phyloP scores from a whole-genome alignment of 2,329 filamentous ascomycete genomes.

The Colletotrichum incanum region DNA sequence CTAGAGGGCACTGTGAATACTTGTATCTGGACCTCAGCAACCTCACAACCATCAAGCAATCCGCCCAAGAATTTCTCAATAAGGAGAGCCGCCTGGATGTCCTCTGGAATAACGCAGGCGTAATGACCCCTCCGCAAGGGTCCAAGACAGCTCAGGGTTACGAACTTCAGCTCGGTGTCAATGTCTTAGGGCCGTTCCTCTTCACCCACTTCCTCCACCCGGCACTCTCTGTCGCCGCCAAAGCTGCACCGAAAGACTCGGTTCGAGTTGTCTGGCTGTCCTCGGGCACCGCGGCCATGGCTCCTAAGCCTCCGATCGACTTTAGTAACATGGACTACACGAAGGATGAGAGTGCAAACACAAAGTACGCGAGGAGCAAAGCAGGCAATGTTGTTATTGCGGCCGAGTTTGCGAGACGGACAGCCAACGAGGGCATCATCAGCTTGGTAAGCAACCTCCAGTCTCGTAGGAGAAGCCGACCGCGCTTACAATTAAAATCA shows the following conservation, averaged over 20 bases:
- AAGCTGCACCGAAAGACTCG: slow-evolving; percentile 42
- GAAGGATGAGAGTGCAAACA: slow-evolving; percentile 41
- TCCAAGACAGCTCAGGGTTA: slow-evolving; percentile 54
- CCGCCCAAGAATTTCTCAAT: slow-evolving; percentile 46
- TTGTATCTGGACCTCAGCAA: slow-evolving; percentile 55
- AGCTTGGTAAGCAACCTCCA: slow-evolving; percentile 3
- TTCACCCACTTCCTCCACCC: slow-evolving; percentile 51
- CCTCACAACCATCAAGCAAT: slow-evolving; percentile 47
- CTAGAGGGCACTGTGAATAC: slow-evolving; percentile 53
- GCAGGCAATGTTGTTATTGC: slow-evolving; percentile 50
- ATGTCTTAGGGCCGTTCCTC: slow-evolving; percentile 50
- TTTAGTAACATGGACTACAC: slow-evolving; percentile 52
- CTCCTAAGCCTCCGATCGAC: slow-evolving; percentile 47
- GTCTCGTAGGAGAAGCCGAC: background rate
- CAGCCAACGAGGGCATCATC: background rate
- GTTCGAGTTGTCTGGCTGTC: slow-evolving; percentile 52
- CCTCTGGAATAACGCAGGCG: slow-evolving; percentile 58
- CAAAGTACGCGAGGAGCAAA: slow-evolving; percentile 52
- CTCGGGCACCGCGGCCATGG: slow-evolving; percentile 45
- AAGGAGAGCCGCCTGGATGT: slow-evolving; percentile 53
- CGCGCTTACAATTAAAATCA: background rate
- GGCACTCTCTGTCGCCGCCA: slow-evolving; percentile 46
- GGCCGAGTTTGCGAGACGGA: slow-evolving; percentile 48
- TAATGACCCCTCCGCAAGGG: slow-evolving; percentile 55
- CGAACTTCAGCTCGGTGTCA: slow-evolving; percentile 52